Percentiles rank a stretch among this genome's conserved stretches.
Evolutionary conservation across 345 rosid species (phyloP).

Genomic region (Gossypium stocksii): DNA sequence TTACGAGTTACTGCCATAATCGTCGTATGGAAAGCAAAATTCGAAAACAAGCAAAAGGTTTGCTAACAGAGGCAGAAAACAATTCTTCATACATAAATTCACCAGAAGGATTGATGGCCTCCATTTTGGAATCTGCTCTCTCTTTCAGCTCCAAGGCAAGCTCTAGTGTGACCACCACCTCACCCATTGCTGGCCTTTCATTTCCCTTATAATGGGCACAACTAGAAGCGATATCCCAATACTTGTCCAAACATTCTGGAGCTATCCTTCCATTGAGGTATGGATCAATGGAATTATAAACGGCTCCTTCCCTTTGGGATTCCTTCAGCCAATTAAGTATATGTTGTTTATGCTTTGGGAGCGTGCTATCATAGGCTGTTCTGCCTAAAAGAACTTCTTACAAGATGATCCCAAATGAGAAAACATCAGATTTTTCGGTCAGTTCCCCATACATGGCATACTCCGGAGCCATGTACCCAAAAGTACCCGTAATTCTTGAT

Average conservation of each 20-base stretch:
- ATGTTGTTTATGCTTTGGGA: too few relatives aligned
- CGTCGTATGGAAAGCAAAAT: not conserved
- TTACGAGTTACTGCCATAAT: too few relatives aligned
- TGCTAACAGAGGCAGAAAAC: not conserved
- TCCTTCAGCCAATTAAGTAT: not conserved
- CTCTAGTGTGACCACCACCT: slow-evolving; percentile 5
- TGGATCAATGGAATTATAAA: slow-evolving; percentile 11
- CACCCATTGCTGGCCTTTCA: slow-evolving; percentile 10
- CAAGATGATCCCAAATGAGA: slow-evolving; percentile 31
- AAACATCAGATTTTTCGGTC: slow-evolving; percentile 31
- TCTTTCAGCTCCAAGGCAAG: slow-evolving; percentile 13
- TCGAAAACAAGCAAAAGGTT: too few relatives aligned
- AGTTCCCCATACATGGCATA: slow-evolving; percentile 17
- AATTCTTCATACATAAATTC: not conserved
- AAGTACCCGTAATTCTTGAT: too few relatives aligned
- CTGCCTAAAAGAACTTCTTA: slow-evolving; percentile 30
- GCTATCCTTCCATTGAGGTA: slow-evolving; percentile 2
- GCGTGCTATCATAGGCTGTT: not conserved
- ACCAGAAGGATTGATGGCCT: not conserved
- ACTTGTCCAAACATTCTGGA: slow-evolving; percentile 9
- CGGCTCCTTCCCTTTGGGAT: not conserved
- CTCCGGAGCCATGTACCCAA: slow-evolving; percentile 12
- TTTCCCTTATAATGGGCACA: not conserved
- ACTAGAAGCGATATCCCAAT: slow-evolving; percentile 6
- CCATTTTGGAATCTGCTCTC: slow-evolving; percentile 4